These are phyloP conservation scores for Hypoxylon sp. DNA, from an alignment of 2,329 filamentous ascomycete genomes.

Conservation along the genomic window DNA sequence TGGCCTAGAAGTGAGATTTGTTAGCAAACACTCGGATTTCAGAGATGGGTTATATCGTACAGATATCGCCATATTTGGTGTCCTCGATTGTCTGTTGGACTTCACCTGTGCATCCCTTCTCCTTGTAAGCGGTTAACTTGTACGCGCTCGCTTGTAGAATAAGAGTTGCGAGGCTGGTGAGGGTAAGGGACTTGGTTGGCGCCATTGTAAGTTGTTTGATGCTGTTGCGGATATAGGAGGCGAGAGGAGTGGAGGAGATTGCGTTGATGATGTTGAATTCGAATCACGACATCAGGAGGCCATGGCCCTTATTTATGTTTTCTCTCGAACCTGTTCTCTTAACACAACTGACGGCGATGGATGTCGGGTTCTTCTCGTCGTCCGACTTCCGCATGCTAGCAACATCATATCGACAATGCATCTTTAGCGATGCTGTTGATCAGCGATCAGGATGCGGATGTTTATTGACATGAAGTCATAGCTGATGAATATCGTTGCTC, in stretches of 20 bases:
- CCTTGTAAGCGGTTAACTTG: conserved; percentile 18
- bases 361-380: no score
- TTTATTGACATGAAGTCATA: conserved; percentile 17
- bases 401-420: conserved; percentile 6
- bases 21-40: neutral
- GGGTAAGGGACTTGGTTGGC: neutral
- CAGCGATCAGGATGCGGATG: no score
- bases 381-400: no score
- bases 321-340: neutral
- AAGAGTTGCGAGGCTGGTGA: conserved; percentile 13
- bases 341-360: neutral
- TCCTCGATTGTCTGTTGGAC: conserved; percentile 22
- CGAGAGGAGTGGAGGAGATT: no score
- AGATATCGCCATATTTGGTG: conserved; percentile 20
- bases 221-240: no score
- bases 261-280: neutral
- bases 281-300: neutral
- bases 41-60: conserved; percentile 1
- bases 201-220: conserved; percentile 2
- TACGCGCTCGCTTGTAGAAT: conserved; percentile 19
- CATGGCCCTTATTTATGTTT: conserved; percentile 7
- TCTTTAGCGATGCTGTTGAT: neutral
- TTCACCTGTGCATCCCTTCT: conserved; percentile 16
- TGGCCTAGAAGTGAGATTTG: conserved; percentile 1
- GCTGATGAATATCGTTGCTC: conserved; percentile 12